These are phyloP conservation scores for Cyberlindnera nakhonratchasimensis DNA, from an alignment of 805 yeast species.

Conservation along the genomic window DNA sequence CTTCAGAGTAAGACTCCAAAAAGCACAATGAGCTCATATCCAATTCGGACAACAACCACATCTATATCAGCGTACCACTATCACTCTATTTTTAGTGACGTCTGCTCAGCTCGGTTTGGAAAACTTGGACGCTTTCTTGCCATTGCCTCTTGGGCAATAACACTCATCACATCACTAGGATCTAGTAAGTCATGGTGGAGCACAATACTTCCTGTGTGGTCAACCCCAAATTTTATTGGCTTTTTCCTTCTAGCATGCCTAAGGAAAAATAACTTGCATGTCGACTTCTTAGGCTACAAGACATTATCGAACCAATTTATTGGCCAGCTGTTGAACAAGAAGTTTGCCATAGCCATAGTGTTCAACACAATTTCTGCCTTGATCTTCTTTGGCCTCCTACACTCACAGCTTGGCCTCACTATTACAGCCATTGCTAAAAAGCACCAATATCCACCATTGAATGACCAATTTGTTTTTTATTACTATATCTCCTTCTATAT, in stretches of 20 bases:
- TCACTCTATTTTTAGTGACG: conserved; percentile 37
- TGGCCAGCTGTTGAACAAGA: conserved; percentile 26
- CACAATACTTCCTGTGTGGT: conserved; percentile 19
- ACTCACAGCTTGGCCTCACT: conserved; percentile 23
- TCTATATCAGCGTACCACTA: conserved; percentile 30
- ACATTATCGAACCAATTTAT: conserved; percentile 27
- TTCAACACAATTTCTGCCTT: conserved; percentile 25
- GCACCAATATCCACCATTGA: conserved; percentile 40
- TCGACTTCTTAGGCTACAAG: conserved; percentile 33
- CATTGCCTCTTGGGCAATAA: conserved; percentile 28
- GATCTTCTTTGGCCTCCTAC: conserved; percentile 25
- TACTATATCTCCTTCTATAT: conserved; percentile 43
- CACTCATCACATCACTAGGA: conserved; percentile 26
- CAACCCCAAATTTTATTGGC: conserved; percentile 28
- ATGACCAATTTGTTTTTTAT: conserved; percentile 44
- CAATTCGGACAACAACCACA: conserved; percentile 1
- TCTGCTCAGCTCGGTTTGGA: conserved; percentile 39
- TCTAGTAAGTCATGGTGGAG: conserved; percentile 26
- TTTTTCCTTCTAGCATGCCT: conserved; percentile 35
- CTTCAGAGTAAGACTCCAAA: too few relatives aligned
- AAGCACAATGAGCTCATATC: conserved; percentile 3
- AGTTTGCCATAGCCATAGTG: conserved; percentile 23
- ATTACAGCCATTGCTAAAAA: conserved; percentile 32
- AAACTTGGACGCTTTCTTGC: conserved; percentile 36
- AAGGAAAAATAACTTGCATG: conserved; percentile 40